Evolutionary conservation across 768 basidiomycete genomes (phyloP).

Genomic region (Tricholoma saponaceum): DNA sequence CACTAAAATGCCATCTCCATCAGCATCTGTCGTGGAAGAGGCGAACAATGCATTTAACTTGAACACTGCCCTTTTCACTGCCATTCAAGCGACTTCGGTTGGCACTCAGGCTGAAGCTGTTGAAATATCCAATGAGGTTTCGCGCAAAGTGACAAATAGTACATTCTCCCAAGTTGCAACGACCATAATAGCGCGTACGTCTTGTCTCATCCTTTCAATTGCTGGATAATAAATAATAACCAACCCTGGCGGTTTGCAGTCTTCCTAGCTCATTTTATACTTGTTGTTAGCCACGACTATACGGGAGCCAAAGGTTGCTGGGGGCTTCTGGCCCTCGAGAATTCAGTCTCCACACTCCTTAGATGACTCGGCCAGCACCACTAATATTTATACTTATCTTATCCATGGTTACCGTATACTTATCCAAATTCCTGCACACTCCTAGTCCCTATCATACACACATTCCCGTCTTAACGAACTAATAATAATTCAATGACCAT

Average conservation of each 20-base stretch:
- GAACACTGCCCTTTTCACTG: conserved; percentile 42
- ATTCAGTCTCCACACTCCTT: conserved; percentile 27
- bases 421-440: not conserved
- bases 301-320: conserved; percentile 42
- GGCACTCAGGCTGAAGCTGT: conserved; percentile 7
- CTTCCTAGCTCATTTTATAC: conserved; percentile 44
- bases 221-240: not conserved
- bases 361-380: not conserved
- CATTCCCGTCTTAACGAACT: not conserved
- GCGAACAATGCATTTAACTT: conserved; percentile 45
- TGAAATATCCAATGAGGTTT: conserved; percentile 12
- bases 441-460: not conserved
- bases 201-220: not conserved
- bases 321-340: conserved; percentile 38
- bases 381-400: too few species aligned
- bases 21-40: conserved; percentile 45
- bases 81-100: conserved; percentile 21
- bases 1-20: not conserved
- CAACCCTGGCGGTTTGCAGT: conserved; percentile 24
- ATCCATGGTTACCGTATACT: not conserved
- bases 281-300: conserved; percentile 41
- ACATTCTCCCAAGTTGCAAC: conserved; percentile 30
- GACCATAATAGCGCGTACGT: conserved; percentile 31
- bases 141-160: conserved; percentile 23
- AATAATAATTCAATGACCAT: conserved; percentile 3